Percentiles rank a stretch among this genome's conserved stretches.
These are phyloP conservation scores for Calocera cornea DNA, from an alignment of 768 basidiomycete species.

Conservation along the genomic window DNA sequence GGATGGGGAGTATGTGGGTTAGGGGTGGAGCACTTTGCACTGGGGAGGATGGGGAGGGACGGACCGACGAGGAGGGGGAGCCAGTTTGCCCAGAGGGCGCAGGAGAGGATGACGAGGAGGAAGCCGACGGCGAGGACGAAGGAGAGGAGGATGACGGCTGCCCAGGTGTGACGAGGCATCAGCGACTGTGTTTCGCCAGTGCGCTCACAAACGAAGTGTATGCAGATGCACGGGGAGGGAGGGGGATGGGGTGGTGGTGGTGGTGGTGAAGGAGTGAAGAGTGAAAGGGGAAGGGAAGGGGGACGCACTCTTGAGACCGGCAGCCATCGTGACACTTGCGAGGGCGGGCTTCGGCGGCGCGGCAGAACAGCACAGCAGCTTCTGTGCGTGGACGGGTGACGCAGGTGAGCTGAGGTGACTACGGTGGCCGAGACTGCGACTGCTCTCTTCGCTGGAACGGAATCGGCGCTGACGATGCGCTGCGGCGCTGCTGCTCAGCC, in stretches of 20 bases:
- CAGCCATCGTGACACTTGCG: constrained; percentile 35
- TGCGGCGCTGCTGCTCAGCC: background rate
- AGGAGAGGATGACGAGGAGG: constrained; percentile 90
- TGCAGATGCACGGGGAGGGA: too few relatives aligned
- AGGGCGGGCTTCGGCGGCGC: background rate
- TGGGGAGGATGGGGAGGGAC: constrained; percentile 22
- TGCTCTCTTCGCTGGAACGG: too few relatives aligned
- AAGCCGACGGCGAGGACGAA: constrained; percentile 98
- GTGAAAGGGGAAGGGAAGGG: background rate
- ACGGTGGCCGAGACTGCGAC: too few relatives aligned
- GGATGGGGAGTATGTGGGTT: background rate
- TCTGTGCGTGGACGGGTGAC: background rate
- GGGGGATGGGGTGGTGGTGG: background rate
- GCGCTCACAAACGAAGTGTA: too few relatives aligned
- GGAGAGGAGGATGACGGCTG: constrained; percentile 91
- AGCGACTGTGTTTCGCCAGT: background rate
- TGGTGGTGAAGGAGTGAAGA: background rate
- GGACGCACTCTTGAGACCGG: constrained; percentile 56
- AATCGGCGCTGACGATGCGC: background rate
- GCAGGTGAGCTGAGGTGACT: background rate
- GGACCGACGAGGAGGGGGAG: constrained; percentile 87
- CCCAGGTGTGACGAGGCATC: constrained; percentile 1
- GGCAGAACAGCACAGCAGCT: too few relatives aligned
- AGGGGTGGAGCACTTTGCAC: background rate
- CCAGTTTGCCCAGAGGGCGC: constrained; percentile 95